Percentiles rank a stretch among this genome's conserved stretches.
phyloP scores from a whole-genome alignment of 441 rosid species.

The Jatropha multifida region DNA sequence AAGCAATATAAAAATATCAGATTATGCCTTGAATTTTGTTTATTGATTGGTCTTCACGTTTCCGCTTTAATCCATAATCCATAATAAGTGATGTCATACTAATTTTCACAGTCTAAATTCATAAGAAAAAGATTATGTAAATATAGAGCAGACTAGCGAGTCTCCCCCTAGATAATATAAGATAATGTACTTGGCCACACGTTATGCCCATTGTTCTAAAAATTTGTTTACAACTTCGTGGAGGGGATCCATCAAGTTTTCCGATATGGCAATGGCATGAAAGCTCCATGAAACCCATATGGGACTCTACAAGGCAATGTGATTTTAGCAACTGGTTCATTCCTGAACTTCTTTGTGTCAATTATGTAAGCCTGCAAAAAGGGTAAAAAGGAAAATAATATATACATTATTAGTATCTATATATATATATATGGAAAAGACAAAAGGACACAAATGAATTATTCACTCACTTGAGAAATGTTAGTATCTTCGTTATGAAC shows the following conservation, averaged over 20 bases:
- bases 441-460: not conserved
- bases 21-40: no score
- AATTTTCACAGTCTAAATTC: no score
- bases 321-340: slow-evolving; percentile 30
- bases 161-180: no score
- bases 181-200: no score
- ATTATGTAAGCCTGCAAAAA: slow-evolving; percentile 28
- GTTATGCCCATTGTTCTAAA: no score
- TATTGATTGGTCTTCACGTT: no score
- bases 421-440: not conserved
- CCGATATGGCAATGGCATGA: slow-evolving; percentile 14
- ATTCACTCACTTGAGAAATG: slow-evolving; percentile 32
- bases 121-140: no score
- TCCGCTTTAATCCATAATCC: no score
- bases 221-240: not conserved
- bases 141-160: no score
- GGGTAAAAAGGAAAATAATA: not conserved
- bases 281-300: slow-evolving; percentile 43
- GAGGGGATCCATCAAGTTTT: no score
- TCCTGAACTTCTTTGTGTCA: slow-evolving; percentile 30
- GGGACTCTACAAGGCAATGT: slow-evolving; percentile 36
- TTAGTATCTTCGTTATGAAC: slow-evolving; percentile 44
- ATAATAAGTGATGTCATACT: no score
- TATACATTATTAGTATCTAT: not conserved
- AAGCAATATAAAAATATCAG: no score